Evolutionary conservation across 176 grass and related monocot genomes (phyloP).

Genomic region (Oryza nivara): DNA sequence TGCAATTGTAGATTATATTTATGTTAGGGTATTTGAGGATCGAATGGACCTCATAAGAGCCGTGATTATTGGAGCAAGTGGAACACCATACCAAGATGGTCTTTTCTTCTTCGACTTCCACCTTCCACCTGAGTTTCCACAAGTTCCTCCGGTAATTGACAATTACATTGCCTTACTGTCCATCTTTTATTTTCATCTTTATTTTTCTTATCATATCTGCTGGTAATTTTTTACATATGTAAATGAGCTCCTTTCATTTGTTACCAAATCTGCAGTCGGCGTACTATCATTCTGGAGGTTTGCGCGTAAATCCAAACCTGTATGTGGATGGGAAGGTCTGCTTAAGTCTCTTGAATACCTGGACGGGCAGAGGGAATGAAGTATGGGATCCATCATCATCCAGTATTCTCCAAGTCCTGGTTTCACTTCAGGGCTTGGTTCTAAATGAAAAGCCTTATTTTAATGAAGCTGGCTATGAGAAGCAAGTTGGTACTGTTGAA

Average conservation of each 20-base stretch:
- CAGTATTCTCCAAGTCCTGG: constrained; percentile 90
- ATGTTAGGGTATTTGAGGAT: constrained; percentile 96
- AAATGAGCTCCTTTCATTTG: neutral
- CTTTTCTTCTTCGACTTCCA: constrained; percentile 99
- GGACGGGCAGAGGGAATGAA: constrained; percentile 92
- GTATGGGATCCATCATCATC: constrained; percentile 93
- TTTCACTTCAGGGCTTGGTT: constrained; percentile 96
- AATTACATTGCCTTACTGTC: constrained; percentile 25
- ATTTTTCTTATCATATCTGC: constrained; percentile 20
- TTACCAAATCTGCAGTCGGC: constrained; percentile 68
- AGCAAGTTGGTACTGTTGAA: constrained; percentile 91
- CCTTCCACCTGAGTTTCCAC: constrained; percentile 83
- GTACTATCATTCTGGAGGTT: constrained; percentile 94
- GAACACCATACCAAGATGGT: constrained; percentile 97
- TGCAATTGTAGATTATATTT: constrained; percentile 82
- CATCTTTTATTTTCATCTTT: constrained; percentile 20
- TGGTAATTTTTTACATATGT: neutral
- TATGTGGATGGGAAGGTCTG: constrained; percentile 97
- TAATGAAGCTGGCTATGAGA: constrained; percentile 97
- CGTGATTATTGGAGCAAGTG: constrained; percentile 90
- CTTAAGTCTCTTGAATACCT: constrained; percentile 91
- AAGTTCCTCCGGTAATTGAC: constrained; percentile 87
- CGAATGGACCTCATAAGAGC: constrained; percentile 92
- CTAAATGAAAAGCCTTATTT: constrained; percentile 96
- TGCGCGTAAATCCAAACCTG: constrained; percentile 94